These are phyloP conservation scores for Silene coronaria DNA, from an alignment of 179 eudicot genomes.

Conservation along the genomic window DNA sequence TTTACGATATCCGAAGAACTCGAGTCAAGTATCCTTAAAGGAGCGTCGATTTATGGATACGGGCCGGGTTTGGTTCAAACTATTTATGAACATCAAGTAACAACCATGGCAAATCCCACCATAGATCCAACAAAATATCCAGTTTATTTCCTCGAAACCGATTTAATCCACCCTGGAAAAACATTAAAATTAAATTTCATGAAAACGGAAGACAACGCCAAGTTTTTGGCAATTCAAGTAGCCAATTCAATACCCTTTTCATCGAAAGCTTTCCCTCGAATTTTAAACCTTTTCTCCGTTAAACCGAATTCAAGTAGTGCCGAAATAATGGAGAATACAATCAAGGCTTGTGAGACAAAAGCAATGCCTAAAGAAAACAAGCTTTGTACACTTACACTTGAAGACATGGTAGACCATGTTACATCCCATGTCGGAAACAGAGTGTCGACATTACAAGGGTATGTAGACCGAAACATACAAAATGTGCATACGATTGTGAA, in stretches of 20 bases:
- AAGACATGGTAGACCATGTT: slow-evolving; percentile 15
- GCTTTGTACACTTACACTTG: slow-evolving; percentile 6
- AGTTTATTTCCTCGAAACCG: neutral
- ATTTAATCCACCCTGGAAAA: neutral
- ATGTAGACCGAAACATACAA: neutral
- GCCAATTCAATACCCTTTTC: slow-evolving; percentile 10
- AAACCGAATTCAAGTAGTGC: neutral
- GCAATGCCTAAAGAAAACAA: slow-evolving; percentile 4
- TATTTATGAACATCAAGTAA: neutral
- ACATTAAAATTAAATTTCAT: slow-evolving; percentile 3
- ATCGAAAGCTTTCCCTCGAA: neutral
- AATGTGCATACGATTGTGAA: slow-evolving; percentile 2
- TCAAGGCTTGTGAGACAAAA: slow-evolving; percentile 4
- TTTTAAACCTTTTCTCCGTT: neutral
- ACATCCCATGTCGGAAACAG: slow-evolving; percentile 4
- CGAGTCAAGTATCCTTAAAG: slow-evolving; percentile 10
- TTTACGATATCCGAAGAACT: neutral
- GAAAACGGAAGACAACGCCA: neutral
- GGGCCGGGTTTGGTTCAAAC: neutral
- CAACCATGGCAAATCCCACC: neutral
- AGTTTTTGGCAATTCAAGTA: neutral
- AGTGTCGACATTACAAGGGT: neutral
- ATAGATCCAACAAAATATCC: neutral
- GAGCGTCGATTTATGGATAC: neutral
- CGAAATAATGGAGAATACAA: slow-evolving; percentile 5